Evolutionary conservation across 1,139 yeast genomes (phyloP).

Genomic region (Diutina ranongensis): DNA sequence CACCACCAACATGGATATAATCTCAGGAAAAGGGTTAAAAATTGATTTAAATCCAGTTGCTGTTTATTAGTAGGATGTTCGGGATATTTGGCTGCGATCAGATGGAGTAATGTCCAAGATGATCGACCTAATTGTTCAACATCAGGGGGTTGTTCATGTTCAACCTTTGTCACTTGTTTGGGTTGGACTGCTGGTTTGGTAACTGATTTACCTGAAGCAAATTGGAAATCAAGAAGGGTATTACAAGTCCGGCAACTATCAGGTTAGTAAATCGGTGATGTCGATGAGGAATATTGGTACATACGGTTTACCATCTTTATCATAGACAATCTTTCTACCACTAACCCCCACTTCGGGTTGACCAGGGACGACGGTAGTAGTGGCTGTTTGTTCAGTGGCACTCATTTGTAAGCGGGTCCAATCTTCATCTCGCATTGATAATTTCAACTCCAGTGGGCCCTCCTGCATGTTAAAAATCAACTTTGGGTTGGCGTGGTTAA

Average conservation of each 20-base stretch:
- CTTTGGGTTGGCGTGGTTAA: too few species aligned
- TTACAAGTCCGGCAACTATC: constrained; percentile 79
- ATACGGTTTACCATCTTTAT: constrained; percentile 85
- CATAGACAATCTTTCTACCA: constrained; percentile 67
- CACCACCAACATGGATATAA: constrained; percentile 94
- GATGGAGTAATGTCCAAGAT: constrained; percentile 87
- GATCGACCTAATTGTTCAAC: constrained; percentile 71
- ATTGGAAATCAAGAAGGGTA: constrained; percentile 61
- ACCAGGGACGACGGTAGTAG: too few species aligned
- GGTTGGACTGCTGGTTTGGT: constrained; percentile 12
- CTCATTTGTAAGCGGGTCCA: not conserved
- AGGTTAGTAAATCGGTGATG: constrained; percentile 6
- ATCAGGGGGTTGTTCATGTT: constrained; percentile 73
- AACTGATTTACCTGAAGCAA: constrained; percentile 26
- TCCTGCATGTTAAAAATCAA: too few species aligned
- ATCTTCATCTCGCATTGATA: too few species aligned
- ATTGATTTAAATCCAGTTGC: constrained; percentile 62
- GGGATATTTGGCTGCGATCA: constrained; percentile 87
- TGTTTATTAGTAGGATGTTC: constrained; percentile 47
- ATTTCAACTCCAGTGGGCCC: too few species aligned
- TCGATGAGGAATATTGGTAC: not conserved
- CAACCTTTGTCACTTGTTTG: constrained; percentile 6
- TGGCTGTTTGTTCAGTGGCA: not conserved
- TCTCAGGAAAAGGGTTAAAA: constrained; percentile 60
- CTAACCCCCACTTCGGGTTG: constrained; percentile 39